Evolutionary conservation across 192 early-diverging fungal genomes (phyloP).

Genomic region (Lobulomyces angularis): DNA sequence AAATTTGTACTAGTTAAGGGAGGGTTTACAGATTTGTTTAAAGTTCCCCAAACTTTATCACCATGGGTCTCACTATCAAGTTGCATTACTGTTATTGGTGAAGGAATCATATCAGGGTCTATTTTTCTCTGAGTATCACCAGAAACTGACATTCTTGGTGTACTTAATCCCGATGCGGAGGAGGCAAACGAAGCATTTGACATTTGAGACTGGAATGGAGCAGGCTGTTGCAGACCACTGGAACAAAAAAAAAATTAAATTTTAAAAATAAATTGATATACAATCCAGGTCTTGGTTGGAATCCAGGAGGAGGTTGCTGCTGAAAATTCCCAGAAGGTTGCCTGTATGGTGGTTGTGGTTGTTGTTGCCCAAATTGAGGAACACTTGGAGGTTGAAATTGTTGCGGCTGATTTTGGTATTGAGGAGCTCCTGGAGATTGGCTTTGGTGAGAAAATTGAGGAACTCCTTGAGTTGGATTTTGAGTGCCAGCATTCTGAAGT

Average conservation of each 20-base stretch:
- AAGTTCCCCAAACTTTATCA: slow-evolving; percentile 59
- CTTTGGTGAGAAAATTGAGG: neutral
- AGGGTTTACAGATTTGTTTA: slow-evolving; percentile 45
- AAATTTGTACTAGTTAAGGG: slow-evolving; percentile 75
- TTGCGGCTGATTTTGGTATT: neutral
- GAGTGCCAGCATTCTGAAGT: neutral
- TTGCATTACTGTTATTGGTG: slow-evolving; percentile 72
- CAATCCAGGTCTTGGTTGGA: no score
- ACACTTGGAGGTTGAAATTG: slow-evolving; percentile 5
- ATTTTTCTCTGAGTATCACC: no score
- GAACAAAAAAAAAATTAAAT: no score
- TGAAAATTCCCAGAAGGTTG: no score
- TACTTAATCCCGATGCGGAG: no score
- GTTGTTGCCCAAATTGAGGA: slow-evolving; percentile 2
- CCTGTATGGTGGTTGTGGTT: slow-evolving; percentile 23
- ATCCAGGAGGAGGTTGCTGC: no score
- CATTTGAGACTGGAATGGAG: no score
- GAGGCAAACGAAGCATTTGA: no score
- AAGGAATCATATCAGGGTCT: slow-evolving; percentile 90
- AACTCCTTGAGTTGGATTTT: neutral
- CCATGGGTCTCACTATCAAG: slow-evolving; percentile 63
- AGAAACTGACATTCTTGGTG: no score
- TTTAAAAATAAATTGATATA: no score
- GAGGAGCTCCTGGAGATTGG: neutral
- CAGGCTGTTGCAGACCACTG: no score